Base-by-base conservation (phyloP, 306 rosid species). In the Erythrophleum fordii region DNA sequence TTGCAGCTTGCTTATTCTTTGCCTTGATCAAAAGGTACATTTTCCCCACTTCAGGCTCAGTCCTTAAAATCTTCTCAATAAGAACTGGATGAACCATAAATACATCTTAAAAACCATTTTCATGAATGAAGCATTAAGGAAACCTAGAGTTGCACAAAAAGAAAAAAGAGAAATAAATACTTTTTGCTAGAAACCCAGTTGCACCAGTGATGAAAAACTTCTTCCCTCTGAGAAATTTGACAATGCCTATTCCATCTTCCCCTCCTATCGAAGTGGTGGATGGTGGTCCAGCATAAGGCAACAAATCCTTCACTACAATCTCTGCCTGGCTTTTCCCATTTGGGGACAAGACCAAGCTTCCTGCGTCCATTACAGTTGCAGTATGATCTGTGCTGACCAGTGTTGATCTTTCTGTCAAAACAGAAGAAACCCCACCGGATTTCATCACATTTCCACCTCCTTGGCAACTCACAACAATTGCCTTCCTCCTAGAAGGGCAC, bases 131-230 rank as follows among this genome's bases (percentile, higher is more conserved):
- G 17, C 37, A 77, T 58, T 13, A 17, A 78, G 55, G 60, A 74
- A 35, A 52, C 71, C 49, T 34, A 6, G 48, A 76, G 41, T 17
- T 61, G 3, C 48, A 58, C 5, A 39, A 4, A 56, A 68, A 68
- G 20, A 22, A 25, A 23, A 58, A 3, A 8, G 31, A 42, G 73
- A 41, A 59, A 12, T 16, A 1, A 9, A 28, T 58, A 93, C 99
- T 97, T 89, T 95, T 95, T 0, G 93, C 99, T 12, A 95, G 97
- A 89, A 95, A 95, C 13, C 99, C 99, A 34, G 98, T 95, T 58
- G 91, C 92, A 17, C 99, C 98, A 70, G 99, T 95, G 23, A 95
- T 69, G 51, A 95, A 89, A 77, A 93, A 91, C 66, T 81, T 84
- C 81, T 91, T 95, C 37, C 97, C 99, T 83, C 79, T 83, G 22